Base-by-base conservation (phyloP, 306 rosid species). In the Trifolium repens region DNA sequence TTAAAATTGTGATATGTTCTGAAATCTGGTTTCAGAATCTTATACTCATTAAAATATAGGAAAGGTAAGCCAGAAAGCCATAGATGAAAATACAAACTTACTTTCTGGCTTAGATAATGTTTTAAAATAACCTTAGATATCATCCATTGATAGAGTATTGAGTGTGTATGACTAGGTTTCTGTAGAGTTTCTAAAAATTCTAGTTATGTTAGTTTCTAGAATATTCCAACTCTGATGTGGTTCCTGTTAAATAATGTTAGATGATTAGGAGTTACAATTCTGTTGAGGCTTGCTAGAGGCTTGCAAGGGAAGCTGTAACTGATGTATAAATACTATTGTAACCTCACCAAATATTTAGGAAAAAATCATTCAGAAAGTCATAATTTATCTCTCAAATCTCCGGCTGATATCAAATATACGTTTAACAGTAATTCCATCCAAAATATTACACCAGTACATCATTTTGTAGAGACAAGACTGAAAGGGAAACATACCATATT, bases 401-500 rank as follows among this genome's bases (percentile, higher is more conserved):
- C 19, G 35, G 64, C 15, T 26, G 39, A 74, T 72, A 32, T 72
- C 50, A 40, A 22, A 67, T 46, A 34, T 55, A 46, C 27, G 47
- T 35, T 37, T 37, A 7, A 37, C 15, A 67, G 60, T 34, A 67
- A 69, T 10, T 30, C 75, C 63, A 69, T 61, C 61, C 39, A 30
- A 73, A 52, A 72, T 35, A 46, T 5, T 47, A 19, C 15, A 13
- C 15, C 44, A 74, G 49, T 39, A 12, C n/a, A 61, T 79, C 54
- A 74, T 74, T 69, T 60, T 34, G 70, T 8, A 34, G 40, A 55
- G 50, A 24, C 12, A 68, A 50, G 71, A 40, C 27, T 69, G 79
- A 69, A 68, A 61, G 66, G 71, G 74, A 67, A 82, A 83, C 96
- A 69, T 88, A 94, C 99, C 99, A 92, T 92, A 60, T 94, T 94